phyloP scores from a whole-genome alignment of 257 asterid species.

The Solanum piurae region DNA sequence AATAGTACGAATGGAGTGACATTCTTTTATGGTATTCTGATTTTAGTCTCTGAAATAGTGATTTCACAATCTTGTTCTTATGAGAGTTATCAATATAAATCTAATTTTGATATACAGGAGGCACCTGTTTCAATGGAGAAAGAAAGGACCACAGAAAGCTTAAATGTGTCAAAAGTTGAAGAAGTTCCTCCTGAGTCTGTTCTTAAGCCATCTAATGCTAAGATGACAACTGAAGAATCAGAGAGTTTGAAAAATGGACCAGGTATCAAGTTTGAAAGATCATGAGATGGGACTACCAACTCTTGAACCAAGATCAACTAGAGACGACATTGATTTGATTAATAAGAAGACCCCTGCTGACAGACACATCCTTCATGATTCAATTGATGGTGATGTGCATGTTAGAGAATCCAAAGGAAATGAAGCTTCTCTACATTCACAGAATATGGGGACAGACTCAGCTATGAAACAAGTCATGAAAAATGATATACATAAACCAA shows the following conservation, averaged over 20 bases:
- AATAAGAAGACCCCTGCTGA: neutral
- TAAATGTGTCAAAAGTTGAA: slow-evolving; percentile 7
- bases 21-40: neutral
- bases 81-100: neutral
- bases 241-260: neutral
- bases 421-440: neutral
- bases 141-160: slow-evolving; percentile 1
- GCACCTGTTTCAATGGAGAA: slow-evolving; percentile 15
- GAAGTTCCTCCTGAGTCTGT: neutral
- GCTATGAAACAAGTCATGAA: neutral
- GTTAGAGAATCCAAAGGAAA: neutral
- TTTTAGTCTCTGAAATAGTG: neutral
- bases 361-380: neutral
- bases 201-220: neutral
- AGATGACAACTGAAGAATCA: neutral
- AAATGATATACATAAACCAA: neutral
- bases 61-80: neutral
- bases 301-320: neutral
- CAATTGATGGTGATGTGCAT: neutral
- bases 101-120: slow-evolving; percentile 18
- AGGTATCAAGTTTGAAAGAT: neutral
- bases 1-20: neutral
- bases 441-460: neutral
- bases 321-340: neutral
- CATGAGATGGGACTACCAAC: neutral